A percentile compares a stretch with the other conserved stretches of the same genome.
Evolutionary conservation across 2,329 filamentous ascomycete genomes (phyloP).

Genomic region (Trichoderma oligosporum): DNA sequence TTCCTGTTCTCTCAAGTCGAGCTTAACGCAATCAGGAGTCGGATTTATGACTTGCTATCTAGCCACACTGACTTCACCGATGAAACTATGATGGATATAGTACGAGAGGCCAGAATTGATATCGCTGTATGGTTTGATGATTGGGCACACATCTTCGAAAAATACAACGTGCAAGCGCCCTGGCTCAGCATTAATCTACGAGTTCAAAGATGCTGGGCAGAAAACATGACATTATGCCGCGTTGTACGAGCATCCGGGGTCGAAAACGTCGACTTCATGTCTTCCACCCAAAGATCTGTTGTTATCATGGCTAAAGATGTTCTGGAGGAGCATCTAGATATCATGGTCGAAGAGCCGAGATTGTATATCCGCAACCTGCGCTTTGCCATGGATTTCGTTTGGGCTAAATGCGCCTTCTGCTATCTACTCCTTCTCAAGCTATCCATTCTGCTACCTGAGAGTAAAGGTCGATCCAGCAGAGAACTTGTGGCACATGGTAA

Average conservation of each 20-base stretch:
- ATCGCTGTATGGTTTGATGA: conserved; percentile 47
- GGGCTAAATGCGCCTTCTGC: conserved; percentile 57
- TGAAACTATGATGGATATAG: conserved; percentile 37
- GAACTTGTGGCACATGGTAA: conserved; percentile 23
- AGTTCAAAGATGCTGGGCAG: conserved; percentile 52
- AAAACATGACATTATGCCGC: conserved; percentile 50
- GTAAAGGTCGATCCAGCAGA: conserved; percentile 20
- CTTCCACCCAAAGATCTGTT: conserved; percentile 43
- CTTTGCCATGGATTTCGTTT: conserved; percentile 56
- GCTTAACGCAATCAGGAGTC: conserved; percentile 32
- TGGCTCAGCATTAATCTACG: conserved; percentile 44
- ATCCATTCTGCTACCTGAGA: conserved; percentile 45
- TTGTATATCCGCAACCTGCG: conserved; percentile 49
- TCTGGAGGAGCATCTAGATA: conserved; percentile 48
- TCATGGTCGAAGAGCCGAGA: conserved; percentile 43
- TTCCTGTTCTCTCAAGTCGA: conserved; percentile 52
- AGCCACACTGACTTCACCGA: conserved; percentile 28
- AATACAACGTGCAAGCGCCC: conserved; percentile 22
- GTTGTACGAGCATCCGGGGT: conserved; percentile 40
- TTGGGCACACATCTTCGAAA: conserved; percentile 30
- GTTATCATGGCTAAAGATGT: conserved; percentile 48
- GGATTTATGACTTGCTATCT: conserved; percentile 36
- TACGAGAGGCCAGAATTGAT: conserved; percentile 45
- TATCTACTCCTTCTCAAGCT: conserved; percentile 52
- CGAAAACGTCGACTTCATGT: conserved; percentile 42